These are phyloP conservation scores for Capsicum rhomboideum DNA, from an alignment of 257 asterid species.

Conservation along the genomic window DNA sequence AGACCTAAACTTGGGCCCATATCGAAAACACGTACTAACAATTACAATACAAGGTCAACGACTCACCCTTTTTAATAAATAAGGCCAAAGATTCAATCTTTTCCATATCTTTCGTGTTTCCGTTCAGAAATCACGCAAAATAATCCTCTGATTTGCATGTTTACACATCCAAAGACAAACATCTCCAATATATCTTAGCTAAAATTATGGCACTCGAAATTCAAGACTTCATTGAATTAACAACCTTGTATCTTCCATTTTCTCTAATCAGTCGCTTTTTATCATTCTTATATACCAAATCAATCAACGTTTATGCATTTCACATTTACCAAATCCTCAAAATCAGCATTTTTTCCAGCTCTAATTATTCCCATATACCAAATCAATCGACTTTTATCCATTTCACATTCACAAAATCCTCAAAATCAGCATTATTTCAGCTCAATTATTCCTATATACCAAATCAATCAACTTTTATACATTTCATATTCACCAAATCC, in stretches of 20 bases:
- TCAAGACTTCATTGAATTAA: background rate
- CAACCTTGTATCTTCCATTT: background rate
- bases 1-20: background rate
- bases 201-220: background rate
- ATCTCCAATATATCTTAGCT: background rate
- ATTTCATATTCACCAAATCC: background rate
- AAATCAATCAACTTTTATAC: background rate
- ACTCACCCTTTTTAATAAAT: background rate
- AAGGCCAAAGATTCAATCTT: background rate
- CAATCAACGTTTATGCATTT: background rate
- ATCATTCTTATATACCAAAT: background rate
- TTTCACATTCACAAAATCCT: background rate
- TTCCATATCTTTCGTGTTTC: background rate
- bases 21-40: background rate
- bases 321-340: background rate
- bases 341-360: background rate
- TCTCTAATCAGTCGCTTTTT: background rate
- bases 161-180: background rate
- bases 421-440: background rate
- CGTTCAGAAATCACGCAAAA: background rate
- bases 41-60: background rate
- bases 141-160: background rate
- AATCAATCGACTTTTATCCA: background rate
- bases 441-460: background rate
- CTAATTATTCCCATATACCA: background rate